Percentiles rank a stretch among this genome's conserved stretches.
Conservation (phyloP, 495 filamentous ascomycete genomes). For the Sphaerosporella brunnea region DNA sequence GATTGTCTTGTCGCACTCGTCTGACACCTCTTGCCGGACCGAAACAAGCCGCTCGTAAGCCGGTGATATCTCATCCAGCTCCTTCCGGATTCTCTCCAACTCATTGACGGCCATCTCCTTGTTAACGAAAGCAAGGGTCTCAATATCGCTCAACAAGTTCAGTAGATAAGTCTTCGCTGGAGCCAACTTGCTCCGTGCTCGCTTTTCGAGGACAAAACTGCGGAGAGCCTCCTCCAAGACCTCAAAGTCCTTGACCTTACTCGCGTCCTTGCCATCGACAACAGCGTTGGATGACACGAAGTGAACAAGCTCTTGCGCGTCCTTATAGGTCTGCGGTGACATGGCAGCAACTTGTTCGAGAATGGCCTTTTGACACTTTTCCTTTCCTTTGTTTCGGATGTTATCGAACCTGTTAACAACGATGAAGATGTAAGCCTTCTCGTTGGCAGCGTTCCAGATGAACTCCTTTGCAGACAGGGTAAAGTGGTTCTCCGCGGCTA, state of each 20-base stretch:
- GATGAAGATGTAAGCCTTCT: constrained; percentile 98
- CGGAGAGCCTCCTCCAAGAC: constrained; percentile 72
- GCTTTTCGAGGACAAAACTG: constrained; percentile 89
- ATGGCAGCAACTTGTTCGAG: constrained; percentile 69
- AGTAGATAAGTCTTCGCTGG: constrained; percentile 92
- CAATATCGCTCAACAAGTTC: constrained; percentile 74
- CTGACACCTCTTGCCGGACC: constrained; percentile 62
- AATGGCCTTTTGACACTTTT: constrained; percentile 72
- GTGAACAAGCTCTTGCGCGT: constrained; percentile 80
- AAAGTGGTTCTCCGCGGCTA: constrained; percentile 93
- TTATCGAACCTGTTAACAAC: constrained; percentile 95
- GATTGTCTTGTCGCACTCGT: constrained; percentile 61
- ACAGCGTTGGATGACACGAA: constrained; percentile 96
- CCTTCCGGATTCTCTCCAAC: constrained; percentile 62
- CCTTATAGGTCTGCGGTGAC: constrained; percentile 82
- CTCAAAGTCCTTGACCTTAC: constrained; percentile 76
- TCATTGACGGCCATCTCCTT: constrained; percentile 70
- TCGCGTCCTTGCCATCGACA: constrained; percentile 76
- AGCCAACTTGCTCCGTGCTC: constrained; percentile 84
- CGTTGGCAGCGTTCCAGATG: constrained; percentile 81
- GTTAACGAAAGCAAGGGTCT: constrained; percentile 71
- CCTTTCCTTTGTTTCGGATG: constrained; percentile 80
- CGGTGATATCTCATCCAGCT: constrained; percentile 68
- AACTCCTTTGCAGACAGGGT: constrained; percentile 92
- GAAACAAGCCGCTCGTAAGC: constrained; percentile 67